Conservation (phyloP, 164 flowering plant species). For the Dillenia suffruticosa region DNA sequence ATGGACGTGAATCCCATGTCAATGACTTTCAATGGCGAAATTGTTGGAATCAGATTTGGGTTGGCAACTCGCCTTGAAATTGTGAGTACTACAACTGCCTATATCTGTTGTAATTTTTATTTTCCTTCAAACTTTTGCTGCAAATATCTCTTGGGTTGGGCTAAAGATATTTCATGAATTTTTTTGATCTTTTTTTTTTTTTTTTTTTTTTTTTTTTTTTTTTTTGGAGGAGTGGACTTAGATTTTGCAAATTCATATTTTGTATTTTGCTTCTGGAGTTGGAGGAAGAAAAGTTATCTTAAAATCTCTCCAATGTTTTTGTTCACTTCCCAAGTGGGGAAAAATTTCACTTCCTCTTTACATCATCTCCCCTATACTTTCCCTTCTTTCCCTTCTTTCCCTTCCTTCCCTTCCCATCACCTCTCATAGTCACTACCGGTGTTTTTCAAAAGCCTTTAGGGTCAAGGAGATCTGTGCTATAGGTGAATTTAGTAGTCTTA, state of each 20-base stretch:
- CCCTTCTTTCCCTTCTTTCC: too few relatives aligned
- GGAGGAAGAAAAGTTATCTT: too few relatives aligned
- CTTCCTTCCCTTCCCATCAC: too few relatives aligned
- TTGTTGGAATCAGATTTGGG: slow-evolving; percentile 45
- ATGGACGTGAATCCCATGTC: slow-evolving; percentile 36
- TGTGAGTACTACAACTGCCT: slow-evolving; percentile 29
- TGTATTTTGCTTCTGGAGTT: neutral
- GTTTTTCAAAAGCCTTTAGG: too few relatives aligned
- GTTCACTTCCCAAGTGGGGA: too few relatives aligned
- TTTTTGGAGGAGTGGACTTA: neutral
- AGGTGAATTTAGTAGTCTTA: too few relatives aligned
- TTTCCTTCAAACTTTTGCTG: neutral
- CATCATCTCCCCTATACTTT: too few relatives aligned
- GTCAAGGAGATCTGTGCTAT: too few relatives aligned
- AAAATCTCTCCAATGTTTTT: too few relatives aligned
- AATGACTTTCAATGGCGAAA: slow-evolving; percentile 31
- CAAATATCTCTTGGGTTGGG: neutral
- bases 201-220: too few relatives aligned
- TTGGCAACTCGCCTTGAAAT: slow-evolving; percentile 56
- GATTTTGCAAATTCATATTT: neutral
- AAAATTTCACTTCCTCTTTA: too few relatives aligned
- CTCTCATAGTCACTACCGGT: too few relatives aligned
- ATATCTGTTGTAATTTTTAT: neutral
- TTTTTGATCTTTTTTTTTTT: neutral
- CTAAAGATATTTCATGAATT: neutral